Percentiles rank a stretch among this genome's conserved stretches.
These are phyloP conservation scores for Leptographium wingfieldii DNA, from an alignment of 2,329 filamentous ascomycete species.

Conservation along the genomic window DNA sequence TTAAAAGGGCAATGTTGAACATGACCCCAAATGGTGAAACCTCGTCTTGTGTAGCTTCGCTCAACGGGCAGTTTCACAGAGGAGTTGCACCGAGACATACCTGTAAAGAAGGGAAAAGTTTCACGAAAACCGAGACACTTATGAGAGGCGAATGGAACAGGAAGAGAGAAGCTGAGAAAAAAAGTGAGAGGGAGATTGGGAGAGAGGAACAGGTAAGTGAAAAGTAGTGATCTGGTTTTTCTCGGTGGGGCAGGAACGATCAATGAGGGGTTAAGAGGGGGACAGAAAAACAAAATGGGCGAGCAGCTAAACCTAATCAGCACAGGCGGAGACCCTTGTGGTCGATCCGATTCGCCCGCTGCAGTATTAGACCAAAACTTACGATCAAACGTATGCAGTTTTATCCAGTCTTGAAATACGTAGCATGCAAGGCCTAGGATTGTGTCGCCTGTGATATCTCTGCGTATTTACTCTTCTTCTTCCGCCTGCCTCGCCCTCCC, in stretches of 20 bases:
- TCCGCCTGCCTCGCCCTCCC: background rate
- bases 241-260: slow-evolving; percentile 1
- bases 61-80: background rate
- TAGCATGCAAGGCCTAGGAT: background rate
- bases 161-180: slow-evolving; percentile 5
- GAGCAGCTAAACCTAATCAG: background rate
- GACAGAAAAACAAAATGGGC: background rate
- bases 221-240: background rate
- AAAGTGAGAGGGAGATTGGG: slow-evolving; percentile 1
- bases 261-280: slow-evolving; percentile 2
- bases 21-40: too few species aligned
- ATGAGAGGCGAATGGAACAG: slow-evolving; percentile 12
- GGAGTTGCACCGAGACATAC: background rate
- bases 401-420: background rate
- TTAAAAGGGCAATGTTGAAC: background rate
- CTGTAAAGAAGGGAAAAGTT: background rate
- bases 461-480: background rate
- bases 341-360: background rate
- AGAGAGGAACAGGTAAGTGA: background rate
- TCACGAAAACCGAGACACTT: background rate
- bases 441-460: background rate
- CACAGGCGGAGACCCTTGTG: background rate
- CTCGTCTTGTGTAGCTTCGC: background rate
- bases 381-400: too few species aligned
- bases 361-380: too few species aligned